Evolutionary conservation across 2,329 filamentous ascomycete species (phyloP).

Genomic region (Xylaria sp.): DNA sequence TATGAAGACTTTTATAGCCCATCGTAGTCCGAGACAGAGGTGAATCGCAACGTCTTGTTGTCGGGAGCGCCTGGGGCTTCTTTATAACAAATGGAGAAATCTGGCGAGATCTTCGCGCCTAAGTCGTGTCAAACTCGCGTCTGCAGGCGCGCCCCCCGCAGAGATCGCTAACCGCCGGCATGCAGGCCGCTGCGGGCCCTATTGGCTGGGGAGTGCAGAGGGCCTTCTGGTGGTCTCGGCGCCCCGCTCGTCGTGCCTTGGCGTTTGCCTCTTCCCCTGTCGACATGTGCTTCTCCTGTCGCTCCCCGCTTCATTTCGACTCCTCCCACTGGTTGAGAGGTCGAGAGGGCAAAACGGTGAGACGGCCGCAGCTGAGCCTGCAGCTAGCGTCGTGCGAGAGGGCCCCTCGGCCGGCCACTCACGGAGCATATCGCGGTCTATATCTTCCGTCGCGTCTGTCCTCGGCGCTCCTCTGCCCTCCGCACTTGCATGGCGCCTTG

Average conservation of each 20-base stretch:
- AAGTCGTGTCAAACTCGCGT: constrained; percentile 37
- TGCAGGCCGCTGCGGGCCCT: constrained; percentile 18
- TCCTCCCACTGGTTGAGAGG: constrained; percentile 34
- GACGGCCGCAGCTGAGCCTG: constrained; percentile 33
- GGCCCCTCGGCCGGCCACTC: constrained; percentile 34
- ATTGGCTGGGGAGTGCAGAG: constrained; percentile 27
- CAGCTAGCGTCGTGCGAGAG: constrained; percentile 31
- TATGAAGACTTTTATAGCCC: constrained; percentile 3
- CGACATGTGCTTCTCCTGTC: constrained; percentile 28
- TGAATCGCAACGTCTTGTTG: constrained; percentile 6
- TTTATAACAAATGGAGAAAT: constrained; percentile 34
- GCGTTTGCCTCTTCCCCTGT: constrained; percentile 13
- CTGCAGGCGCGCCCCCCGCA: constrained; percentile 26
- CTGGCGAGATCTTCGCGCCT: constrained; percentile 32
- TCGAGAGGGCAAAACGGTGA: constrained; percentile 27
- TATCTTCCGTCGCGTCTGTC: constrained; percentile 34
- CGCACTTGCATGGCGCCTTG: constrained; percentile 35
- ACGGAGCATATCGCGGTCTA: constrained; percentile 36
- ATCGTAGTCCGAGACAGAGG: constrained; percentile 4
- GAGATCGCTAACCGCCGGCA: constrained; percentile 31
- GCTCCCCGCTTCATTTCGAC: constrained; percentile 29
- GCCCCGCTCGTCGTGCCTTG: constrained; percentile 22
- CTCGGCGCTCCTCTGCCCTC: constrained; percentile 24
- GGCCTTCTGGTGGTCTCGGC: constrained; percentile 15
- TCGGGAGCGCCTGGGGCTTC: constrained; percentile 24